These are phyloP conservation scores for Capronia americana DNA, from an alignment of 2,329 filamentous ascomycete genomes.

Conservation along the genomic window DNA sequence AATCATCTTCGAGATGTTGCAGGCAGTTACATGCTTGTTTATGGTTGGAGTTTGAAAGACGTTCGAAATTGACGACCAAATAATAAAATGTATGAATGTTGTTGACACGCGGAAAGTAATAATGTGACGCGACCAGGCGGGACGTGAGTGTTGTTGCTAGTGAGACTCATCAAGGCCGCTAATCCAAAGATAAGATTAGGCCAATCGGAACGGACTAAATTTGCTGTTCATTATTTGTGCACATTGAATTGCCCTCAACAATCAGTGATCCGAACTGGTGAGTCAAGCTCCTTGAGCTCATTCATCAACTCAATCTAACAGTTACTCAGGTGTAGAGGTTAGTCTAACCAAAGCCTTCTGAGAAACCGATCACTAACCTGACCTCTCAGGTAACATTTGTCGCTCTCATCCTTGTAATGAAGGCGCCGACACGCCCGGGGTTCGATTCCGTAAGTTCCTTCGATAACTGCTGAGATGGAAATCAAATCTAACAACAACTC, in stretches of 20 bases:
- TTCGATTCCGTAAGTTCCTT: not conserved
- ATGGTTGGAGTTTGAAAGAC: not conserved
- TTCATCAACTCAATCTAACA: not conserved
- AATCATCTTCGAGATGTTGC: not conserved
- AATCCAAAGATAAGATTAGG: too few relatives aligned
- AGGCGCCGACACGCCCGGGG: slow-evolving; percentile 28
- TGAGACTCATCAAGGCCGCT: too few relatives aligned
- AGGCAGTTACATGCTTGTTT: not conserved
- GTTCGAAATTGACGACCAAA: not conserved
- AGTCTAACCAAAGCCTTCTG: not conserved
- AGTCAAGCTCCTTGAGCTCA: not conserved
- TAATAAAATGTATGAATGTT: not conserved
- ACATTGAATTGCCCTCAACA: not conserved
- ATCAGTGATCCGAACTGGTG: slow-evolving; percentile 15
- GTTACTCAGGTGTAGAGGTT: not conserved
- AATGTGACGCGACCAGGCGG: not conserved
- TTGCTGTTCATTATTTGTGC: not conserved
- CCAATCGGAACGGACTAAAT: not conserved
- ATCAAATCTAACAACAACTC: not conserved
- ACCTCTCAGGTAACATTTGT: slow-evolving; percentile 17
- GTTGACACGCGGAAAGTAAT: not conserved
- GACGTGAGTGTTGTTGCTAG: too few relatives aligned
- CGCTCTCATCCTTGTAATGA: slow-evolving; percentile 34
- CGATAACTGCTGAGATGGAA: not conserved
- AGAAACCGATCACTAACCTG: not conserved